Evolutionary conservation across 2,329 filamentous ascomycete genomes (phyloP).

Genomic region (Cryoendolithus antarcticus): DNA sequence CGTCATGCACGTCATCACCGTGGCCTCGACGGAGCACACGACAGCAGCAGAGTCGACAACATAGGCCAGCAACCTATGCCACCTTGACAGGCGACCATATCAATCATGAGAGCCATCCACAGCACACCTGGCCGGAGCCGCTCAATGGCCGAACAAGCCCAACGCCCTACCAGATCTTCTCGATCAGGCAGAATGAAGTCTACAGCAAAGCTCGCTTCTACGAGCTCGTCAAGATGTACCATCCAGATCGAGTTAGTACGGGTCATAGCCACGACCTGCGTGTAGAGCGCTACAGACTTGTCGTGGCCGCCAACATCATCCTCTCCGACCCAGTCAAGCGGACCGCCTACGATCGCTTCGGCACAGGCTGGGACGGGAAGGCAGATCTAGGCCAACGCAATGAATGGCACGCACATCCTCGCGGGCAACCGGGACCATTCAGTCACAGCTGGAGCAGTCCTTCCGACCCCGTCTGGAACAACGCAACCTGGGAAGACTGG

Average conservation of each 20-base stretch:
- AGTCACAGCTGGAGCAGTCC: slow-evolving; percentile 20
- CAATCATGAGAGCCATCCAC: slow-evolving; percentile 14
- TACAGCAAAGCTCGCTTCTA: slow-evolving; percentile 83
- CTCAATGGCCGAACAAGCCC: slow-evolving; percentile 37
- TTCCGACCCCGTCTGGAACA: slow-evolving; percentile 45
- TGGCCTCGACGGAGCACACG: slow-evolving; percentile 22
- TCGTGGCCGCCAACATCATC: slow-evolving; percentile 79
- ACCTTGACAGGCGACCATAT: slow-evolving; percentile 19
- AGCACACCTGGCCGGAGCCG: slow-evolving; percentile 21
- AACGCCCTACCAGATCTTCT: slow-evolving; percentile 85
- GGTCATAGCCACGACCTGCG: slow-evolving; percentile 43
- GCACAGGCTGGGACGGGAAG: slow-evolving; percentile 61
- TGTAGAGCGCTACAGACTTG: slow-evolving; percentile 79
- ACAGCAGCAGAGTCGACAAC: slow-evolving; percentile 9
- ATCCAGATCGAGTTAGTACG: slow-evolving; percentile 57
- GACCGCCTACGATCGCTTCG: slow-evolving; percentile 68
- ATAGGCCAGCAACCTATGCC: slow-evolving; percentile 15
- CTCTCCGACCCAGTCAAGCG: slow-evolving; percentile 71
- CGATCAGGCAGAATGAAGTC: slow-evolving; percentile 44
- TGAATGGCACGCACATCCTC: background rate
- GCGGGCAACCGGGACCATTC: slow-evolving; percentile 17
- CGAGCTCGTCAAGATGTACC: slow-evolving; percentile 87
- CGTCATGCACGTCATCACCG: slow-evolving; percentile 31
- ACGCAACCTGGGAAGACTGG: slow-evolving; percentile 98
- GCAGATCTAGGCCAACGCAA: slow-evolving; percentile 19